Evolutionary conservation across 345 rosid species (phyloP), one percentile per base, ranked within the genome.

Genomic region (Brassica rapa): DNA sequence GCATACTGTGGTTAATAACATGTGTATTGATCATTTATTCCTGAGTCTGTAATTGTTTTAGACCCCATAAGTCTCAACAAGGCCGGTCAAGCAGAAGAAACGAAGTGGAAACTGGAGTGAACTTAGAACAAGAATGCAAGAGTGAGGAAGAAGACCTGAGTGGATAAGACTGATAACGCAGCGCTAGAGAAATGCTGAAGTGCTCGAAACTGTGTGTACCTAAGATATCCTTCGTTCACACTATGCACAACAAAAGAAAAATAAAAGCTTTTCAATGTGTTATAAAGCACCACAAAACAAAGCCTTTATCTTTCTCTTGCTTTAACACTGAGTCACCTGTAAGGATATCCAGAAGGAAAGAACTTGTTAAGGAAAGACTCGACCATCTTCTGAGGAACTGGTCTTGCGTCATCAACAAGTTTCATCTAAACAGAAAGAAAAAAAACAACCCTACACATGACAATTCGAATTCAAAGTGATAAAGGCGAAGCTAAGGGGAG

Each of bases 271-370:
- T 49, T n/a, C 19, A 65, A 35, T 65, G 30, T 1, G 94, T 95
- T 14, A 49, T 43, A 41, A 10, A 43, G 3, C 14, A 12, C 49
- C 43, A 39, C 15, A n/a, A 49, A 66, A 62, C 30, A 21, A 15
- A 68, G 55, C 21, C 21, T 19, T 19, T 19, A 19, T 21, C 39
- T 23, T 49, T 49, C 56, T n/a, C 2, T 49, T n/a, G 19, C 19
- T n/a, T n/a, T 49, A 49, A 49, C 56, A 43, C 62, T 12, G 66
- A 15, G 39, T 56, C 69, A 90, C 98, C 97, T 95, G 80, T 90
- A 90, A 6, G 96, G 98, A 83, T 95, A 95, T 10, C 99, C 98
- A 0, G 97, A 90, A 23, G 98, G 99, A 25, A 91, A 95, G 66
- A 95, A 95, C 69, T 91, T 90, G 81, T 85, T 90, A 71, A 85